Evolutionary conservation across 2,329 filamentous ascomycete genomes (phyloP).

Genomic region (Bipolaris bicolor): DNA sequence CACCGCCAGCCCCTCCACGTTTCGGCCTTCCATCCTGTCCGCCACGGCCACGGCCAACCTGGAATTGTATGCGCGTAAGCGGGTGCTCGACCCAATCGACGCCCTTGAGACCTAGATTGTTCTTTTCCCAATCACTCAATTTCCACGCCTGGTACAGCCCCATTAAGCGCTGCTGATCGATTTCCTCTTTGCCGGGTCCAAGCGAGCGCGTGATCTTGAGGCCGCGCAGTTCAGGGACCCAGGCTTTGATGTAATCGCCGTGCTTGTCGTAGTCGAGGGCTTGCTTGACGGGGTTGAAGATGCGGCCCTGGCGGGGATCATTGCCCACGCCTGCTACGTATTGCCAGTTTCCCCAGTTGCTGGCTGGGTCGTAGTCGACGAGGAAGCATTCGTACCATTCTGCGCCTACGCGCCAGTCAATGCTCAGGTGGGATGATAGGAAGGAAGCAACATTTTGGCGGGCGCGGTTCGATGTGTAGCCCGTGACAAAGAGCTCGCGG

Average conservation of each 20-base stretch:
- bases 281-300: slow-evolving; percentile 84
- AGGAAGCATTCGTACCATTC: slow-evolving; percentile 82
- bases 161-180: slow-evolving; percentile 52
- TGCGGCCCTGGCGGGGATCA: slow-evolving; percentile 73
- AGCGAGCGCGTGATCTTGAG: slow-evolving; percentile 49
- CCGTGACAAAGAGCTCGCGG: slow-evolving; percentile 74
- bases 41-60: slow-evolving; percentile 40
- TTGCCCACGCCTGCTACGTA: slow-evolving; percentile 82
- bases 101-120: slow-evolving; percentile 61
- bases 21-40: slow-evolving; percentile 19
- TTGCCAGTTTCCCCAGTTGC: slow-evolving; percentile 85
- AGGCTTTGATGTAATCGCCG: slow-evolving; percentile 72
- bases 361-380: slow-evolving; percentile 76
- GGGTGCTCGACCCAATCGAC: slow-evolving; percentile 72
- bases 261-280: slow-evolving; percentile 76
- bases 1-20: slow-evolving; percentile 17
- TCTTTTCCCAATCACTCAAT: slow-evolving; percentile 63
- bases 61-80: slow-evolving; percentile 44
- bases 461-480: slow-evolving; percentile 78
- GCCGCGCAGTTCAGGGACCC: slow-evolving; percentile 70
- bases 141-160: slow-evolving; percentile 76
- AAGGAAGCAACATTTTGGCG: slow-evolving; percentile 80
- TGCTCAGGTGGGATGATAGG: slow-evolving; percentile 71
- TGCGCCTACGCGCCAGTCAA: slow-evolving; percentile 81
- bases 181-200: slow-evolving; percentile 32